Evolutionary conservation across 306 rosid species (phyloP).

Genomic region (Betula pendula): DNA sequence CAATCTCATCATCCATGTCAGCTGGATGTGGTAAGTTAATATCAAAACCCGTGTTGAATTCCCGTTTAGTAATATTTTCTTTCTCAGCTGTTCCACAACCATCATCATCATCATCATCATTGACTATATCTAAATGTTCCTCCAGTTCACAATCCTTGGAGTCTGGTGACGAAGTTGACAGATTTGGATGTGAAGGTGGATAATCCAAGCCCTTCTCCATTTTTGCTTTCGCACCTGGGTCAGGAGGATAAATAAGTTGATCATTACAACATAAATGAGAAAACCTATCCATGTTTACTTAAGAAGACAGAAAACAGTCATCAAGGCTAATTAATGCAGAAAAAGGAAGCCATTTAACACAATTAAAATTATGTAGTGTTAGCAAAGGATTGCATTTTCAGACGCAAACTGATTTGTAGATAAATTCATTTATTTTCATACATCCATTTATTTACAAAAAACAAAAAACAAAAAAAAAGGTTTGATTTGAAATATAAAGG

Average conservation of each 20-base stretch:
- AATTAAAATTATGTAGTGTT: not conserved
- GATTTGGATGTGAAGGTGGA: conserved; percentile 47
- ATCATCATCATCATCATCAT: conserved; percentile 57
- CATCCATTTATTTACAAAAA: not conserved
- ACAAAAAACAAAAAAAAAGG: not conserved
- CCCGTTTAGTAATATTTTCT: conserved; percentile 53
- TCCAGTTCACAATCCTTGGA: conserved; percentile 52
- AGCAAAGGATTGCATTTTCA: not conserved
- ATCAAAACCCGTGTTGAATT: conserved; percentile 60
- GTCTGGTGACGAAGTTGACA: conserved; percentile 48
- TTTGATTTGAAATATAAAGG: not conserved
- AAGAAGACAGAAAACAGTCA: not conserved
- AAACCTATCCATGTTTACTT: not conserved
- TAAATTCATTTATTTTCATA: not conserved
- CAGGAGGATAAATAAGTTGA: not conserved
- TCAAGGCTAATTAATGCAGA: not conserved
- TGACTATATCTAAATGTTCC: conserved; percentile 64
- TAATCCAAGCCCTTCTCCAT: conserved; percentile 15
- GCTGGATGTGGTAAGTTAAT: conserved; percentile 51
- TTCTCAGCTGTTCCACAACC: conserved; percentile 54
- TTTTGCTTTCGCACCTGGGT: conserved; percentile 1
- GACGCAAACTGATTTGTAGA: not conserved
- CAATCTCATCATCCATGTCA: conserved; percentile 79
- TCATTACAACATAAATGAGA: not conserved
- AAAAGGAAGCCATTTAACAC: not conserved